Percentiles rank a stretch among this genome's conserved stretches.
Evolutionary conservation across 495 filamentous ascomycete species (phyloP).

Genomic region (Penicillium subrubescens): DNA sequence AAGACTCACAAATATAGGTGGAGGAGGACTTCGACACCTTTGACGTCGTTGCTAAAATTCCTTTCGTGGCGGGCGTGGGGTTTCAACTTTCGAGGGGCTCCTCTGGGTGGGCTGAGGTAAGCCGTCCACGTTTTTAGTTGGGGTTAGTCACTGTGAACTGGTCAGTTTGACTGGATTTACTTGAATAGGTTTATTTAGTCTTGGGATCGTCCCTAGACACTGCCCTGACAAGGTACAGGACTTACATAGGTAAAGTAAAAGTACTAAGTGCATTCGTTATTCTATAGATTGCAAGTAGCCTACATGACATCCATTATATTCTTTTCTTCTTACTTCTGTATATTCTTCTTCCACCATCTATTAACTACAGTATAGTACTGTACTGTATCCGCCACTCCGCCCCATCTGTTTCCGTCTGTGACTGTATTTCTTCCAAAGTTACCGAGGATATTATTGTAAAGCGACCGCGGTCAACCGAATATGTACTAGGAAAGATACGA

Average conservation of each 20-base stretch:
- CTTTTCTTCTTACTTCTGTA: neutral
- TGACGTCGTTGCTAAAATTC: conserved; percentile 48
- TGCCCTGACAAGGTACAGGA: neutral
- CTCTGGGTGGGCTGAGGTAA: conserved; percentile 30
- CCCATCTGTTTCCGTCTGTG: neutral
- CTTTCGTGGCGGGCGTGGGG: conserved; percentile 42
- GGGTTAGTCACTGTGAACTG: neutral
- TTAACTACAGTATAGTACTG: too few relatives aligned
- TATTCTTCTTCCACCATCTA: neutral
- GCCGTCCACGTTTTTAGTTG: conserved; percentile 6
- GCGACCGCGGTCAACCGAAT: neutral
- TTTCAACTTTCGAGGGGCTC: conserved; percentile 23
- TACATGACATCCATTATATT: neutral
- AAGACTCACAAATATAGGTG: neutral
- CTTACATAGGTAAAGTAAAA: neutral
- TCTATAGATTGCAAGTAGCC: neutral
- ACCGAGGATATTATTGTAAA: neutral
- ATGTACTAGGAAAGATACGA: neutral
- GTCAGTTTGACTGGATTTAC: too few relatives aligned
- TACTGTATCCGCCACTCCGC: neutral
- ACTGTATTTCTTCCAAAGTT: neutral
- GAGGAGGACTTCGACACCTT: conserved; percentile 8
- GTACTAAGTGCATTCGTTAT: neutral
- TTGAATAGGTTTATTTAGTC: neutral
- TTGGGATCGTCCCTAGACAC: neutral